A percentile compares a stretch with the other conserved stretches of the same genome.
Conservation (phyloP, 2,329 filamentous ascomycete genomes). For the Tolypocladium ovalisporum region DNA sequence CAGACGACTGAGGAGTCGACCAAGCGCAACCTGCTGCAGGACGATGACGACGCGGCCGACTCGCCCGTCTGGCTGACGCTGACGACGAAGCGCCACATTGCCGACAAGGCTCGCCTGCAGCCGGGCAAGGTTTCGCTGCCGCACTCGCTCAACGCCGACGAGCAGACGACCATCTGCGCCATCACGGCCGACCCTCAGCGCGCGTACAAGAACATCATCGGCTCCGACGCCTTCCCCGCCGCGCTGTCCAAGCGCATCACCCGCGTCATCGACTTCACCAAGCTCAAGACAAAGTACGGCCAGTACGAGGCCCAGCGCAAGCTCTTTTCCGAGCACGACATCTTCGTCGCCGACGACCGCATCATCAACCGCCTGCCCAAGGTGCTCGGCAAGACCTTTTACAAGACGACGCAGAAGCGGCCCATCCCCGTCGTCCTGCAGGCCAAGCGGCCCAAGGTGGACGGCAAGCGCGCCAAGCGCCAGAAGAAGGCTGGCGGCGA, state of each 20-base stretch:
- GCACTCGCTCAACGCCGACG: conserved; percentile 58
- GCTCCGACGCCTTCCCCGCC: conserved; percentile 58
- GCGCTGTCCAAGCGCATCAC: conserved; percentile 57
- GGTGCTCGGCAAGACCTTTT: conserved; percentile 84
- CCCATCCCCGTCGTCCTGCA: conserved; percentile 73
- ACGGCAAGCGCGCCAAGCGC: conserved; percentile 46
- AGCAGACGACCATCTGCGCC: conserved; percentile 61
- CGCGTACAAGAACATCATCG: conserved; percentile 80
- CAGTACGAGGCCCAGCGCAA: conserved; percentile 80
- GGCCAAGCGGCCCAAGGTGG: conserved; percentile 48
- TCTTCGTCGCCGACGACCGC: conserved; percentile 88
- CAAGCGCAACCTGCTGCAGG: conserved; percentile 47
- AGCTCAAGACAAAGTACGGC: conserved; percentile 74
- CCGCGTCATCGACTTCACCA: conserved; percentile 69
- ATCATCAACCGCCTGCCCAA: conserved; percentile 65
- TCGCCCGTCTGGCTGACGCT: conserved; percentile 51
- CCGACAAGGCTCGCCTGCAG: conserved; percentile 69
- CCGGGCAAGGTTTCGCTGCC: conserved; percentile 73
- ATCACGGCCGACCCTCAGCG: conserved; percentile 76
- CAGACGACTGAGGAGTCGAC: conserved; percentile 30
- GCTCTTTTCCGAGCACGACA: conserved; percentile 74
- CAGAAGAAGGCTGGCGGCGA: conserved; percentile 35
- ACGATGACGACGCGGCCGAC: conserved; percentile 30
- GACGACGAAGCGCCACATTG: conserved; percentile 55
- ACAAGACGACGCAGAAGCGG: conserved; percentile 70